Evolutionary conservation across 2,329 filamentous ascomycete genomes (phyloP), one percentile per base, ranked within the genome.

Genomic region (Hansfordia pulvinata): DNA sequence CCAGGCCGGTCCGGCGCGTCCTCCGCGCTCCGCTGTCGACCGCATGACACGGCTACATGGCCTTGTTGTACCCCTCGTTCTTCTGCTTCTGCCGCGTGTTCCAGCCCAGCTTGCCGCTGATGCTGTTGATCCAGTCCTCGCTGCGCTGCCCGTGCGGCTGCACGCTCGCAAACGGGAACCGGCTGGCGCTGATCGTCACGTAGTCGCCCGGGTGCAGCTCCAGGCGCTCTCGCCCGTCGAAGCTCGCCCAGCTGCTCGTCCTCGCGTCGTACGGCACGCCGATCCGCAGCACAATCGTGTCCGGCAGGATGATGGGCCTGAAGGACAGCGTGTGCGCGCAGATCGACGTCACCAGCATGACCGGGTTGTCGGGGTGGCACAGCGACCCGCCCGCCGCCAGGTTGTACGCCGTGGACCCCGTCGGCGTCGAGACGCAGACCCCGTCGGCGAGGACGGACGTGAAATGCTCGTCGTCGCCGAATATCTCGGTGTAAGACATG

Each of bases 291-390:
- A 96, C 88, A 35, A 96, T 93, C 0, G 88, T 94, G 53, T 98
- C 90, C 0, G 90, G 90, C 3, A 96, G 64, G 43, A 96, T 90
- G 42, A 96, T 90, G n/a, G 88, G 88, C 8, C 90, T 69, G 64
- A 96, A 96, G 3, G 83, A 93, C 3, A 96, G 64, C 1, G 88
- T 94, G 52, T 96, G 88, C 2, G 90, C 83, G 48, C 86, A 94
- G 30, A 96, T 93, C 26, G 88, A 80, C 1, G 86, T 93, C 5
- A 96, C 73, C 2, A 96, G 72, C 53, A 96, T 93, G 25, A 94
- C 86, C 0, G 88, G 90, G 48, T 94, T 96, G 41, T 96, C 90
- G 0, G 88, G 88, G 47, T 96, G 88, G 44, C 85, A 94, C 14
- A 96, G 67, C 3, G 84, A 93, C 12, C 88, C 88, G n/a, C 90